Evolutionary conservation across 129 eudicot genomes (phyloP), one percentile per base, ranked within the genome.

Genomic region (Helianthus tuberosus): DNA sequence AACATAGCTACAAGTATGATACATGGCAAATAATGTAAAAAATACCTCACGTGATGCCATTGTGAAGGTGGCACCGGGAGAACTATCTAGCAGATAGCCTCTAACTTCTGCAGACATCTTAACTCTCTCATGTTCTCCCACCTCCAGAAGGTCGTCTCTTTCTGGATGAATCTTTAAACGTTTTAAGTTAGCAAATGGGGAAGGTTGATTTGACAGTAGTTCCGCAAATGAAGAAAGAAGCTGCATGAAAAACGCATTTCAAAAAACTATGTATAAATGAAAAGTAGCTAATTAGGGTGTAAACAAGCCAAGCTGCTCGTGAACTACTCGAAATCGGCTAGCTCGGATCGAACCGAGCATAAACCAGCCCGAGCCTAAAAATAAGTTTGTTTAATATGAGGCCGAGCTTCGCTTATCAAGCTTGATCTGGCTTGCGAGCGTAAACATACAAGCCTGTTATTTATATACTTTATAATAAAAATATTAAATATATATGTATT

Each of bases 41-140:
- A 68, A 27, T 68, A 68, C 73, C 73, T 68, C 73, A 11, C 43
- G 73, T 27, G 73, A 48, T 32, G 48, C 44, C 58, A 68, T 68
- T 25, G 60, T 12, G 72, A 48, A 49, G 44, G 58, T 48, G 73
- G 60, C 61, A 25, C 60, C n/a, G 8, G 73, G 73, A 49, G 46
- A 49, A 68, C 58, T 13, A 68, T 68, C 73, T 14, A 64, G 68
- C 25, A 64, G 25, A 49, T 25, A 49, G 60, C n/a, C 51, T 68
- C 51, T 48, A 7, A 68, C 43, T 25, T 66, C 55, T 10, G 11
- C 25, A 68, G 44, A 48, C 60, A 14, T 49, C 3, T 3, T 15
- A 29, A 47, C 20, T 11, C 1, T 60, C 2, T 44, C 16, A 23
- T 47, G 57, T 3, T 25, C 20, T 23, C 5, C 17, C 43, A 4